These are phyloP conservation scores for Diaporthe capsici DNA, from an alignment of 2,329 filamentous ascomycete species.

Conservation along the genomic window DNA sequence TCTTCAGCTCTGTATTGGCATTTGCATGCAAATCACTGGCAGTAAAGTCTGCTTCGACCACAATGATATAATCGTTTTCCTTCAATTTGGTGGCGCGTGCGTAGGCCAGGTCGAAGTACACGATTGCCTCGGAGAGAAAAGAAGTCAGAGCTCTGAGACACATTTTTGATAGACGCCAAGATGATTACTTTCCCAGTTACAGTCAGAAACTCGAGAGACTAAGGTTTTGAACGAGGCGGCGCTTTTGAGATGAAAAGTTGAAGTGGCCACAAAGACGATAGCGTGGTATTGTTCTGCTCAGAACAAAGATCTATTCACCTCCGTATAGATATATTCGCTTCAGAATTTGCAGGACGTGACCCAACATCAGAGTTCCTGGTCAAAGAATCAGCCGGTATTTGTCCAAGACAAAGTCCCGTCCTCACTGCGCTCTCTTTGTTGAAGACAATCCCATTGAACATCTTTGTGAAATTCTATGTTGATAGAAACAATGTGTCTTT, in stretches of 20 bases:
- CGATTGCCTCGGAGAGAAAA: background rate
- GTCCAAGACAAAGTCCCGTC: background rate
- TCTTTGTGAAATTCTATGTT: background rate
- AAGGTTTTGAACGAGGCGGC: background rate
- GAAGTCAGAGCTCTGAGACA: conserved; percentile 4
- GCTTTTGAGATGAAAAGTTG: background rate
- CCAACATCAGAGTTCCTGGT: background rate
- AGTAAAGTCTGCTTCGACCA: background rate
- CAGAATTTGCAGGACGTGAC: background rate
- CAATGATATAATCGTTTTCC: background rate
- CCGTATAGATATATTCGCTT: background rate
- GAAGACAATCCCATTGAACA: background rate
- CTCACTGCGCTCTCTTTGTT: background rate
- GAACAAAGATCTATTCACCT: background rate
- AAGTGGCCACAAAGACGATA: background rate
- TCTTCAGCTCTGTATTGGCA: background rate
- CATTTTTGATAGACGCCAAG: background rate
- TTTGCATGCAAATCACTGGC: background rate
- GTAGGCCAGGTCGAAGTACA: conserved; percentile 3
- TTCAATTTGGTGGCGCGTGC: background rate
- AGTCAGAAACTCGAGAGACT: background rate
- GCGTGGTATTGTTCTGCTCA: background rate
- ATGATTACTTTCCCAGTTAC: background rate
- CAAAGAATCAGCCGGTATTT: background rate
- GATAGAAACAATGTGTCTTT: too few species aligned